Base-by-base conservation (phyloP, 2,329 filamentous ascomycete genomes). In the Thielaviopsis populi region DNA sequence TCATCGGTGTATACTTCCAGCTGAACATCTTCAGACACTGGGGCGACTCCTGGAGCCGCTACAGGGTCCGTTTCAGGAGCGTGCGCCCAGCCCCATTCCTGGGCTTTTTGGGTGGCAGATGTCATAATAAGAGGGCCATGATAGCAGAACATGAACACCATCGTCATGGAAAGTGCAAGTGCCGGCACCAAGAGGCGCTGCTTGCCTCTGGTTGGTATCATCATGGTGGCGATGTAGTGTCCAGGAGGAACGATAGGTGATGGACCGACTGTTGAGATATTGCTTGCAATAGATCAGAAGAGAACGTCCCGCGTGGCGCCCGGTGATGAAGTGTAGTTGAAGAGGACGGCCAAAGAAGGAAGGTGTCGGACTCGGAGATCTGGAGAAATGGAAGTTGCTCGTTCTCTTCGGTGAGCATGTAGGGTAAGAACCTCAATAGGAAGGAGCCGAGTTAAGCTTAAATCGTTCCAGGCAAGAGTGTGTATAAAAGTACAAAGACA, bases 161-260 rank as follows among this genome's bases (percentile, higher is more conserved):
- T n/a, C 24, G 63, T 24, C 40, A 60, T 50, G 1, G 48, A 41
- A 10, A 63, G 37, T 10, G 54, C 40, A 10, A 37, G 54, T 4
- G 59, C 17, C 30, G 56, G 61, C 33, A 66, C 19, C 11, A 66
- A 24, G 6, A 61, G 30, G 13, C 58, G 48, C 27, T 48, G 61
- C 13, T 33, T n/a, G 48, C 30, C 40, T 7, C 50, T 62, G 22
- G 42, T 27, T 33, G 59, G n/a, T 33, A 60, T 13, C 22, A 63
- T 62, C 48, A 61, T 63, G 19, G 24, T 53, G 15, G 27, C 17
- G 3, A 33, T 3, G 13, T 37, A 13, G 46, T 43, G 43, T n/a
- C 10, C 11, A 40, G 24, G 24, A 54, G 13, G 11, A 13, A 6
- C 37, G 27, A 24, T 10, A 13, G 46, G n/a, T 37, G 33, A 37